A percentile compares a stretch with the other conserved stretches of the same genome.
Evolutionary conservation across 164 flowering plant genomes (phyloP).

Genomic region (Buxus sempervirens): DNA sequence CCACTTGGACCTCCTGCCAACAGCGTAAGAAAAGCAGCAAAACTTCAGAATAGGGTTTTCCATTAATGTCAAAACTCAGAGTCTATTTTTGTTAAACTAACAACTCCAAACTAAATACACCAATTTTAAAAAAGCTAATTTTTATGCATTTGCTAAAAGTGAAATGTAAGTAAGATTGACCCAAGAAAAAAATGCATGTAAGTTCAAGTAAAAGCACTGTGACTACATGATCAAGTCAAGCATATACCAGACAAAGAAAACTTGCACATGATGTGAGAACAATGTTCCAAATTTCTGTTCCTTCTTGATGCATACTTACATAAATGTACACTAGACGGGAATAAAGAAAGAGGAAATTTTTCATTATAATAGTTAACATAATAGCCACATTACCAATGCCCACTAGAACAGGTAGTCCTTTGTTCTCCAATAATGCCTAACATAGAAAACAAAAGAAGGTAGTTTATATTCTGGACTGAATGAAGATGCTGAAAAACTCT

Average conservation of each 20-base stretch:
- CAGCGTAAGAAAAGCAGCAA: conserved; percentile 1
- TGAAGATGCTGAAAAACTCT: background rate
- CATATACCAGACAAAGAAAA: no score
- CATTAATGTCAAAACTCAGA: background rate
- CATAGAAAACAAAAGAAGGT: conserved; percentile 19
- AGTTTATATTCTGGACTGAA: conserved; percentile 8
- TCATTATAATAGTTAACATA: background rate
- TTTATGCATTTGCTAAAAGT: background rate
- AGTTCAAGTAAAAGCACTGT: no score
- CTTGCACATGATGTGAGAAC: background rate
- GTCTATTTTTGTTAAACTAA: no score
- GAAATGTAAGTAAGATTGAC: no score
- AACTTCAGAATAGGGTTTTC: background rate
- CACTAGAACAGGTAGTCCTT: conserved; percentile 90
- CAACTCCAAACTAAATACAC: background rate
- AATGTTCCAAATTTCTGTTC: background rate
- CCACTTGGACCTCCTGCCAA: conserved; percentile 99
- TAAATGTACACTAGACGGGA: background rate
- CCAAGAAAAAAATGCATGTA: no score
- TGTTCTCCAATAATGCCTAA: conserved; percentile 94
- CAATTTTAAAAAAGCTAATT: background rate
- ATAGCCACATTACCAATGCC: conserved; percentile 73
- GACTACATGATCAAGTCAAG: no score
- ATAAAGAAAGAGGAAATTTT: conserved; percentile 15
- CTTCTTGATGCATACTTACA: background rate